Percentiles rank a stretch among this genome's conserved stretches.
These are phyloP conservation scores for Paramecium caudatum DNA, from an alignment of 73 alveolate genomes.

Conservation along the genomic window DNA sequence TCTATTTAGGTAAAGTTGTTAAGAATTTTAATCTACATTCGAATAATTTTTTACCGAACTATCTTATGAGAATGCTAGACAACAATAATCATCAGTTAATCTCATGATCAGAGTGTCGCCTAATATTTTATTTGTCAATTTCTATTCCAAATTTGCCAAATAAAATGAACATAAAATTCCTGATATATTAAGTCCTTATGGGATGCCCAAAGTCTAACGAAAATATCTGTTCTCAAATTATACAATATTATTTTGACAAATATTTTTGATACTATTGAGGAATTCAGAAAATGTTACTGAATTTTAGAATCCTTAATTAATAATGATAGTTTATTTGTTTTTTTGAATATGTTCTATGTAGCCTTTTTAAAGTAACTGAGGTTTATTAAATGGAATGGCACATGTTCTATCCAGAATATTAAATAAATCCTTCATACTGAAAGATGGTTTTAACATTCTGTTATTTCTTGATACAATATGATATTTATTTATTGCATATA, in stretches of 20 bases:
- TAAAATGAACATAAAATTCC: slow-evolving; percentile 59
- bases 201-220: slow-evolving; percentile 34
- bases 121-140: not conserved
- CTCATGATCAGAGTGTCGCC: slow-evolving; percentile 47
- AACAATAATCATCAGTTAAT: slow-evolving; percentile 62
- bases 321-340: not conserved
- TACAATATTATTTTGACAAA: slow-evolving; percentile 54
- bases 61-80: too few relatives aligned
- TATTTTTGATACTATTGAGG: not conserved
- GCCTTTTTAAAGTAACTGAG: not conserved
- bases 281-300: slow-evolving; percentile 17
- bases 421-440: slow-evolving; percentile 2
- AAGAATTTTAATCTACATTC: too few relatives aligned
- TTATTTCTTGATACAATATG: slow-evolving; percentile 65
- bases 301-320: not conserved
- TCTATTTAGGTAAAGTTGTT: too few relatives aligned
- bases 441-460: not conserved
- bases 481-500: slow-evolving; percentile 69
- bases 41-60: too few relatives aligned
- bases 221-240: slow-evolving; percentile 45
- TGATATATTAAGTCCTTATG: slow-evolving; percentile 63
- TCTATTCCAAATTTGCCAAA: slow-evolving; percentile 17
- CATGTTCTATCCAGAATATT: slow-evolving; percentile 61
- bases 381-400: slow-evolving; percentile 6
- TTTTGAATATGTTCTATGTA: not conserved